A percentile compares a stretch with the other conserved stretches of the same genome.
phyloP scores from a whole-genome alignment of 495 filamentous ascomycete genomes.

The Penicillium fimorum region DNA sequence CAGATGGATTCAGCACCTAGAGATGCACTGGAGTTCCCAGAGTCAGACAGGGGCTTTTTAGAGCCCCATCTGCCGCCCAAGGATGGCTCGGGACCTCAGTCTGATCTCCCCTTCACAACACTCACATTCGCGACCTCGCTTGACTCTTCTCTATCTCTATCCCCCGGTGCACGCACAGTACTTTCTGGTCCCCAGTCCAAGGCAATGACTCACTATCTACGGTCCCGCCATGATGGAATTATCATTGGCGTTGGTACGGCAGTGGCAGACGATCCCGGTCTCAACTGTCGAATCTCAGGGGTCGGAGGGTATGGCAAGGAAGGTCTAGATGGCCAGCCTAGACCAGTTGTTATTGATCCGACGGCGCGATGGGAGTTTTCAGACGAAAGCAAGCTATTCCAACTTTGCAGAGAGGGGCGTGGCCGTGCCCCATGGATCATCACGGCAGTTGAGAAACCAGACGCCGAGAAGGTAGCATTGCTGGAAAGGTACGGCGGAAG shows the following conservation, averaged over 20 bases:
- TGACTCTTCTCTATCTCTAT: constrained; percentile 70
- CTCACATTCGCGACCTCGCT: constrained; percentile 88
- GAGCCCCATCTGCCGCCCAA: constrained; percentile 44
- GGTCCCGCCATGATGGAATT: constrained; percentile 78
- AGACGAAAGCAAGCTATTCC: constrained; percentile 59
- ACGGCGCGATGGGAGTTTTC: constrained; percentile 61
- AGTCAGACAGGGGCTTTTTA: constrained; percentile 38
- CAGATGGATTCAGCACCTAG: constrained; percentile 17
- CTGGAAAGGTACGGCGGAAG: constrained; percentile 47
- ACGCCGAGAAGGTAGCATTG: constrained; percentile 29
- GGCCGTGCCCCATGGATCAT: constrained; percentile 73
- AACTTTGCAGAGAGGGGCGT: constrained; percentile 56
- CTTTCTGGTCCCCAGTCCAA: constrained; percentile 82
- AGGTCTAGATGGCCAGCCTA: constrained; percentile 58
- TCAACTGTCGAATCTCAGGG: constrained; percentile 71
- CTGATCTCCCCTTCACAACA: constrained; percentile 56
- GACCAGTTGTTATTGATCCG: constrained; percentile 80
- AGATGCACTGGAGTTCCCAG: constrained; percentile 41
- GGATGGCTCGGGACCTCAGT: constrained; percentile 15
- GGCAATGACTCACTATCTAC: constrained; percentile 89
- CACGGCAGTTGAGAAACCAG: constrained; percentile 33
- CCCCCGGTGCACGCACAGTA: constrained; percentile 69
- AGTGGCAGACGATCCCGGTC: constrained; percentile 74
- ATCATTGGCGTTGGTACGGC: constrained; percentile 86
- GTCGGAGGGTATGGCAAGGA: constrained; percentile 50